A percentile compares a stretch with the other conserved stretches of the same genome.
Conservation (phyloP, 257 asterid genomes). For the Anisodus tanguticus region DNA sequence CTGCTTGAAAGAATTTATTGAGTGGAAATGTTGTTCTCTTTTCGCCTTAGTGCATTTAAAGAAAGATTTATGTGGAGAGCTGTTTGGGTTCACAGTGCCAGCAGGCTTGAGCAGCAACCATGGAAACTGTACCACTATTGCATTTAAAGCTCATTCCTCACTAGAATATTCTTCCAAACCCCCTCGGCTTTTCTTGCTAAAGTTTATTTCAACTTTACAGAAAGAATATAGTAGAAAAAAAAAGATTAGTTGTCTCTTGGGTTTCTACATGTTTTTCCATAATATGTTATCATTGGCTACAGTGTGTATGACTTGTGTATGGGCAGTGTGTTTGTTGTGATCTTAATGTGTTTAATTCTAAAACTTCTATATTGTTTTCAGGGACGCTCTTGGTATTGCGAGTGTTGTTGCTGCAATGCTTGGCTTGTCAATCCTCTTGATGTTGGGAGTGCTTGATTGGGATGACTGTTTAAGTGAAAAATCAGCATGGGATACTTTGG, state of each 20-base stretch:
- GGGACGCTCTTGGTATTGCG: conserved; percentile 85
- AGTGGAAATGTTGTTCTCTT: not conserved
- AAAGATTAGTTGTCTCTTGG: not conserved
- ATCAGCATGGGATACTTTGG: conserved; percentile 97
- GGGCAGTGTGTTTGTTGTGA: not conserved
- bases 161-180: conserved; percentile 4
- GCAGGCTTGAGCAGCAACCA: too few relatives aligned
- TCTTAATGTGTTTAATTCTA: not conserved
- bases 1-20: not conserved
- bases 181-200: conserved; percentile 8
- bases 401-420: conserved; percentile 98
- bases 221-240: not conserved
- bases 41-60: not conserved
- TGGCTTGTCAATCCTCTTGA: conserved; percentile 79
- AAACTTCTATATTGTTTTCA: conserved; percentile 37
- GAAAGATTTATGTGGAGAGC: not conserved
- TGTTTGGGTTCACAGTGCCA: not conserved
- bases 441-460: conserved; percentile 85
- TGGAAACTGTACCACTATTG: too few relatives aligned
- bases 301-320: not conserved
- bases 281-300: conserved; percentile 6
- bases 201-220: not conserved
- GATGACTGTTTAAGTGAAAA: conserved; percentile 93
- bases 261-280: not conserved
- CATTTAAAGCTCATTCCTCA: not conserved